Percentiles rank a stretch among this genome's conserved stretches.
These are phyloP conservation scores for Spizellomyces sp. DNA, from an alignment of 192 early-diverging fungal species.

Conservation along the genomic window DNA sequence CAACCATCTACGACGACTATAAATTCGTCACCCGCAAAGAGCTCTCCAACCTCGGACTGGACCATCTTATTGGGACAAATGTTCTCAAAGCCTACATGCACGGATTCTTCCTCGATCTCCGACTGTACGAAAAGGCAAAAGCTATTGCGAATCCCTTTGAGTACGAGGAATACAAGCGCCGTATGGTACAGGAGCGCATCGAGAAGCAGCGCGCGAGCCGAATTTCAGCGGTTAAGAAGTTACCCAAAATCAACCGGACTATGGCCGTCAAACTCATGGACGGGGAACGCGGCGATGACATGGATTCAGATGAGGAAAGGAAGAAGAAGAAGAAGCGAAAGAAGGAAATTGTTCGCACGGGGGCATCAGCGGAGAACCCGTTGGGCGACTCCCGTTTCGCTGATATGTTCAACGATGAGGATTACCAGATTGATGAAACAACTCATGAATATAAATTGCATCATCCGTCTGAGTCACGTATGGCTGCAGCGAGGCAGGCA, in stretches of 20 bases:
- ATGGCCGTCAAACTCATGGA: slow-evolving; percentile 75
- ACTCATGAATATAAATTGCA: slow-evolving; percentile 80
- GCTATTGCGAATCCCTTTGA: slow-evolving; percentile 96
- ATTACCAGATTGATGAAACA: slow-evolving; percentile 87
- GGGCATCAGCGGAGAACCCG: slow-evolving; percentile 42
- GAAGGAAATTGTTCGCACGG: slow-evolving; percentile 27
- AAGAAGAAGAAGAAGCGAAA: slow-evolving; percentile 44
- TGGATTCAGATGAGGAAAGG: slow-evolving; percentile 40
- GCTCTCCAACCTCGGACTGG: slow-evolving; percentile 78
- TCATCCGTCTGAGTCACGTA: slow-evolving; percentile 50
- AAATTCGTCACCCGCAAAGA: slow-evolving; percentile 95
- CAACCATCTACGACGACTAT: slow-evolving; percentile 94
- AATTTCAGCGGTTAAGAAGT: slow-evolving; percentile 82
- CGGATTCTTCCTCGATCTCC: slow-evolving; percentile 96
- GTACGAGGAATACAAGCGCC: slow-evolving; percentile 87
- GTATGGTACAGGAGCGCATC: slow-evolving; percentile 76
- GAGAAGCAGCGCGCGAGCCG: slow-evolving; percentile 84
- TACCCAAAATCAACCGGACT: slow-evolving; percentile 91
- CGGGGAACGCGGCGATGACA: slow-evolving; percentile 44
- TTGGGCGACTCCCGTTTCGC: slow-evolving; percentile 86
- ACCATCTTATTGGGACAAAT: slow-evolving; percentile 89
- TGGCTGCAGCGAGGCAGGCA: slow-evolving; percentile 31
- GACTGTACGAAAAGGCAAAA: slow-evolving; percentile 94
- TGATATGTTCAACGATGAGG: slow-evolving; percentile 85
- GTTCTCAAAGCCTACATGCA: slow-evolving; percentile 98